phyloP scores from a whole-genome alignment of 139 green algal species.

The Micractinium conductrix region DNA sequence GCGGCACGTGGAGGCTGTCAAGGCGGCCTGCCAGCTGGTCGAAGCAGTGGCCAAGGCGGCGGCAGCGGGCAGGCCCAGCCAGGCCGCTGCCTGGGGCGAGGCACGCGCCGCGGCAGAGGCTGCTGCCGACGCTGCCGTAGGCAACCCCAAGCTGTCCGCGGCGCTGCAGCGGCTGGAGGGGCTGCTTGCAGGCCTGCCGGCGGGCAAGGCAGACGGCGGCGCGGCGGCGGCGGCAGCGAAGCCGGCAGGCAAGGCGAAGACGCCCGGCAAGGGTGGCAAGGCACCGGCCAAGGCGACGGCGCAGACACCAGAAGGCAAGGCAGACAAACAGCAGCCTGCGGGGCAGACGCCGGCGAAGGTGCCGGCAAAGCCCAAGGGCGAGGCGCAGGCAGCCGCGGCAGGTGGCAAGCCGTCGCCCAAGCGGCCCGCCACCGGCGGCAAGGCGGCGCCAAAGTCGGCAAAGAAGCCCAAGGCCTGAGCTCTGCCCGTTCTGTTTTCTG shows the following conservation, averaged over 20 bases:
- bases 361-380: neutral
- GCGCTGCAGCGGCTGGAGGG: conserved; percentile 22
- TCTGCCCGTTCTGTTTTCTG: too few species aligned
- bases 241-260: neutral
- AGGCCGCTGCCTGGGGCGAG: neutral
- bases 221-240: neutral
- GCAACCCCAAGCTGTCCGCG: conserved; percentile 11
- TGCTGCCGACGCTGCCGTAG: neutral
- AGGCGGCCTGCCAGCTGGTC: conserved; percentile 36
- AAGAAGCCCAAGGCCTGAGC: neutral
- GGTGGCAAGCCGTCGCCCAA: neutral
- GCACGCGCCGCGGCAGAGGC: neutral
- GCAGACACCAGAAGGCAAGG: neutral
- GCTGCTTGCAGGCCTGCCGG: neutral
- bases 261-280: neutral
- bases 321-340: neutral
- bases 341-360: neutral
- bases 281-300: neutral
- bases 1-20: conserved; percentile 27
- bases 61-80: neutral
- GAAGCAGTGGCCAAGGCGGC: conserved; percentile 35
- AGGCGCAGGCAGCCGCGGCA: neutral
- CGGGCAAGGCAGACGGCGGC: neutral
- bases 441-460: neutral
- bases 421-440: too few species aligned